These are phyloP conservation scores for Sanguinoderma infundibulare DNA, from an alignment of 1,284 basidiomycete species.

Conservation along the genomic window DNA sequence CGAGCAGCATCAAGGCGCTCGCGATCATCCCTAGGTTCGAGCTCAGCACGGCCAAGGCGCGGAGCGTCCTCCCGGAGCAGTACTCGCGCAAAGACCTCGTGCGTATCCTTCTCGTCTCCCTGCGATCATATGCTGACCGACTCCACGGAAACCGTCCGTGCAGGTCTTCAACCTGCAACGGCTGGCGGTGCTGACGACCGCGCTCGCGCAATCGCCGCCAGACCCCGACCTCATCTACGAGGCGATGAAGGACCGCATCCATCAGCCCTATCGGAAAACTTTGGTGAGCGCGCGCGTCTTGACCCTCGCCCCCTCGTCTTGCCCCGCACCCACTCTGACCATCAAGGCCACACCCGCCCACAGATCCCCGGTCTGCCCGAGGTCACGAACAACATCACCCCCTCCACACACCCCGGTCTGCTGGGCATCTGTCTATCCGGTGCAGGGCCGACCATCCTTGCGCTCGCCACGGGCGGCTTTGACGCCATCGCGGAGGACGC, in stretches of 20 bases:
- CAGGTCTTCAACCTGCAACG: slow-evolving; percentile 99
- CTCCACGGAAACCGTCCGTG: too few relatives aligned
- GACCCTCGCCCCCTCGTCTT: not conserved
- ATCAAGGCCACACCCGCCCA: not conserved
- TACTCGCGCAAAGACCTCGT: slow-evolving; percentile 95
- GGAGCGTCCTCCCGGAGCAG: slow-evolving; percentile 82
- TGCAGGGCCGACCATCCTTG: slow-evolving; percentile 97
- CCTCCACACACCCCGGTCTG: slow-evolving; percentile 88
- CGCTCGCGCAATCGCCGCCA: slow-evolving; percentile 88
- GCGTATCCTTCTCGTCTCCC: slow-evolving; percentile 40
- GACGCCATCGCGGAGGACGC: slow-evolving; percentile 86
- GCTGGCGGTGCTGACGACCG: slow-evolving; percentile 96
- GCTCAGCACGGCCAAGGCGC: slow-evolving; percentile 93
- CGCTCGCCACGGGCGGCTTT: slow-evolving; percentile 88
- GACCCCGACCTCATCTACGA: slow-evolving; percentile 96
- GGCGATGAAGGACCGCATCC: slow-evolving; percentile 98
- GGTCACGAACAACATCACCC: slow-evolving; percentile 89
- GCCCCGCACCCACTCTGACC: not conserved
- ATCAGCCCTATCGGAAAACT: slow-evolving; percentile 94
- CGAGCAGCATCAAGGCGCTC: slow-evolving; percentile 86
- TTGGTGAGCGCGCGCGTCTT: slow-evolving; percentile 57
- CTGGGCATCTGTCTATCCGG: slow-evolving; percentile 98
- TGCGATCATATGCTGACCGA: too few relatives aligned
- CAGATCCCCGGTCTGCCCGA: slow-evolving; percentile 95
- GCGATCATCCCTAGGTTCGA: slow-evolving; percentile 97